Conservation (phyloP, 257 asterid genomes). For the Linaria vulgaris region DNA sequence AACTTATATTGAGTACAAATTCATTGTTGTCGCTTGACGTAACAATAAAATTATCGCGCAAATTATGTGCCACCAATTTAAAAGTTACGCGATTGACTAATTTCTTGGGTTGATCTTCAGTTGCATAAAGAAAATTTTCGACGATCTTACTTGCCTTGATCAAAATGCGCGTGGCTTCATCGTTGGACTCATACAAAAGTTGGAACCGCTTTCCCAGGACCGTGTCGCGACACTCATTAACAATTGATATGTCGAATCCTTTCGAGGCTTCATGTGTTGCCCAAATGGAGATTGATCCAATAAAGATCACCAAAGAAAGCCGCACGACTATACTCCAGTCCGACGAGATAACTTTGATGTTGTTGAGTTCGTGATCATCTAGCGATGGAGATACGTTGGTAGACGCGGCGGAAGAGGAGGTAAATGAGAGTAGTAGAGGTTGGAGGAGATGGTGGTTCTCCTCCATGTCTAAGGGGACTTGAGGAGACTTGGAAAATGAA, state of each 20-base stretch:
- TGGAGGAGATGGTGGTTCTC: slow-evolving; percentile 44
- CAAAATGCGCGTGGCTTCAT: slow-evolving; percentile 47
- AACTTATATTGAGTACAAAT: slow-evolving; percentile 40
- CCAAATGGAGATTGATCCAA: slow-evolving; percentile 55
- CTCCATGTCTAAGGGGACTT: slow-evolving; percentile 33
- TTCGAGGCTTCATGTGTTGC: slow-evolving; percentile 78
- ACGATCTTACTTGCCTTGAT: slow-evolving; percentile 42
- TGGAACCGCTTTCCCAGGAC: slow-evolving; percentile 40
- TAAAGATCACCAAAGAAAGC: slow-evolving; percentile 33
- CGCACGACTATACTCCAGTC: slow-evolving; percentile 39
- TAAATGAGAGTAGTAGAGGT: slow-evolving; percentile 41
- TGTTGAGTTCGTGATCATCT: slow-evolving; percentile 11
- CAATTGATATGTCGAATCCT: slow-evolving; percentile 52
- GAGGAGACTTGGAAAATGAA: slow-evolving; percentile 2
- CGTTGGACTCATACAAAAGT: slow-evolving; percentile 62
- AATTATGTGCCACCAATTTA: slow-evolving; percentile 33
- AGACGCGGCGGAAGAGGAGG: slow-evolving; percentile 10
- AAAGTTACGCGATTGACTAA: slow-evolving; percentile 35
- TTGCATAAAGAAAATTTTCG: slow-evolving; percentile 46
- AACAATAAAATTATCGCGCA: slow-evolving; percentile 26
- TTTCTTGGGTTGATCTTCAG: slow-evolving; percentile 32
- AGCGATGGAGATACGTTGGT: slow-evolving; percentile 6
- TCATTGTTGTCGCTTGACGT: slow-evolving; percentile 19
- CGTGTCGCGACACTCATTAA: slow-evolving; percentile 45
- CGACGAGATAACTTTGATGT: slow-evolving; percentile 20